Percentiles rank a stretch among this genome's conserved stretches.
Evolutionary conservation across 306 rosid genomes (phyloP).

Genomic region (Malus fusca): DNA sequence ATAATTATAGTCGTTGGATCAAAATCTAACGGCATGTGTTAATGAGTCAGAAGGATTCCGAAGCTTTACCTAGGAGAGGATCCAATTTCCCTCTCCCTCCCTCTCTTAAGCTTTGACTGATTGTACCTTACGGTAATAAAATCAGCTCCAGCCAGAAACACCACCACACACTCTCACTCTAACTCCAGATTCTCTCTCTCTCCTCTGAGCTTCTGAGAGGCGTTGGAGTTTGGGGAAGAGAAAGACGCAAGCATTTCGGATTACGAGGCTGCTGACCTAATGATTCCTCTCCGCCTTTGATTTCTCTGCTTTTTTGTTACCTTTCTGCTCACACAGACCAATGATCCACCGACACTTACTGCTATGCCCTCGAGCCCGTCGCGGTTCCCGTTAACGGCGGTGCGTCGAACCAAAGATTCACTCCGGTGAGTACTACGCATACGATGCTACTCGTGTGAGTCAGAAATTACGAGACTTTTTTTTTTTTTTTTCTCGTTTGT

Average conservation of each 20-base stretch:
- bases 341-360: conserved; percentile 57
- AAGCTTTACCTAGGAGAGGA: too few species aligned
- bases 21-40: too few species aligned
- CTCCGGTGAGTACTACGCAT: conserved; percentile 25
- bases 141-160: neutral
- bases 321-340: conserved; percentile 5
- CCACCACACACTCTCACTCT: neutral
- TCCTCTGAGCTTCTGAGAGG: conserved; percentile 27
- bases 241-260: conserved; percentile 20
- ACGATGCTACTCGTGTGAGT: neutral
- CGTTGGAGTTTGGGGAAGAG: conserved; percentile 26
- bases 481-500: neutral
- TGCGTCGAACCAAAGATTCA: neutral
- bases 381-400: conserved; percentile 13
- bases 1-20: too few species aligned
- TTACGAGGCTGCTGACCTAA: conserved; percentile 12
- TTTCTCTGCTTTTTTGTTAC: neutral
- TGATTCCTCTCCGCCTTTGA: conserved; percentile 2
- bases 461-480: neutral
- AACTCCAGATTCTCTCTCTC: neutral
- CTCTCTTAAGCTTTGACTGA: conserved; percentile 1
- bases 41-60: too few species aligned
- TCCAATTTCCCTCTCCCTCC: neutral
- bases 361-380: conserved; percentile 23
- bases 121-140: neutral